Percentiles rank a stretch among this genome's conserved stretches.
These are phyloP conservation scores for Nicotiana undulata DNA, from an alignment of 257 asterid genomes.

Conservation along the genomic window DNA sequence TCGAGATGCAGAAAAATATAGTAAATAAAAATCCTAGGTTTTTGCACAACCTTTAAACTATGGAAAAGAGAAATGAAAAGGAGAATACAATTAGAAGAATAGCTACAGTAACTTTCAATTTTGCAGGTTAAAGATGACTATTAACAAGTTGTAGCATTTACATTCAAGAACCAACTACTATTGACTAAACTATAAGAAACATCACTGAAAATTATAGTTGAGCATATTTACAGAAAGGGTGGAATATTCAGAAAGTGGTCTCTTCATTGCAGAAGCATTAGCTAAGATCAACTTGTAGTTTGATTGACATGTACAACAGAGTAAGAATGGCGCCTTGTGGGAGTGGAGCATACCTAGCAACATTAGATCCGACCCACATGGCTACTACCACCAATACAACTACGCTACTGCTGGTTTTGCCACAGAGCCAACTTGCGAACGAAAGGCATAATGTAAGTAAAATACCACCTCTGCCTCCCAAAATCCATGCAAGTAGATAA, in stretches of 20 bases:
- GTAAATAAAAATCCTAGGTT: too few relatives aligned
- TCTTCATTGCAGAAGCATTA: constrained; percentile 14
- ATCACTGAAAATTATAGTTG: neutral
- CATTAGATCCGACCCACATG: constrained; percentile 72
- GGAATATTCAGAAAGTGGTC: neutral
- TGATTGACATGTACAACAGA: constrained; percentile 75
- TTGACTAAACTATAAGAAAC: neutral
- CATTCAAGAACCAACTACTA: neutral
- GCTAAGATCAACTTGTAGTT: constrained; percentile 58
- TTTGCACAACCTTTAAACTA: too few relatives aligned
- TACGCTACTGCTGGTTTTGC: constrained; percentile 69
- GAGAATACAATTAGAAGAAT: too few relatives aligned
- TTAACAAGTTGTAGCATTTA: neutral
- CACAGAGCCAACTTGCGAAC: constrained; percentile 78
- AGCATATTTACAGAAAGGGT: neutral
- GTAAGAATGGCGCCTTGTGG: constrained; percentile 91
- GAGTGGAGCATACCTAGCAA: constrained; percentile 59
- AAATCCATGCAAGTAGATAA: constrained; percentile 53
- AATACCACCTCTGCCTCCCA: constrained; percentile 70
- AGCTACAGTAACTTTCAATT: neutral
- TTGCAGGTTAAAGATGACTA: neutral
- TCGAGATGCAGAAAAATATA: too few relatives aligned
- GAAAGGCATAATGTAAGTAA: constrained; percentile 59
- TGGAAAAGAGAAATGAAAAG: too few relatives aligned
- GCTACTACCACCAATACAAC: constrained; percentile 62